These are phyloP conservation scores for Xylariaceae sp. DNA, from an alignment of 2,329 filamentous ascomycete genomes.

Conservation along the genomic window DNA sequence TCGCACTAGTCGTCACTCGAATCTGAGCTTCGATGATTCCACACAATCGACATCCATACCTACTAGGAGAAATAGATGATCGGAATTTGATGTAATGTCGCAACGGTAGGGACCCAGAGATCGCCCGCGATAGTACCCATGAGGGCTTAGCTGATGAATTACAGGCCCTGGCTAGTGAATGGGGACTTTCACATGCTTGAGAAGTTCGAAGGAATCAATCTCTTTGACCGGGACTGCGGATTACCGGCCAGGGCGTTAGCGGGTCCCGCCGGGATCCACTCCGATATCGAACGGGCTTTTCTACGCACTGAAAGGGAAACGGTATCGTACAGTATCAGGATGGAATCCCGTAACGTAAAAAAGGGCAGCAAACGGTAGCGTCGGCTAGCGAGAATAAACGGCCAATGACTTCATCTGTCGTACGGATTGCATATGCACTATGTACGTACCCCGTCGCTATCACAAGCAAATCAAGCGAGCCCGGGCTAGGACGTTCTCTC, in stretches of 20 bases:
- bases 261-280: not conserved
- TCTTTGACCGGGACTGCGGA: not conserved
- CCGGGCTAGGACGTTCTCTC: not conserved
- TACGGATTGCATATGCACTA: constrained; percentile 12
- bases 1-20: no score
- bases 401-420: constrained; percentile 22
- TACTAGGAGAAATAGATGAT: constrained; percentile 1
- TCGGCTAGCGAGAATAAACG: not conserved
- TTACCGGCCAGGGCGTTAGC: not conserved
- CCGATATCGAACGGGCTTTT: not conserved
- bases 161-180: no score
- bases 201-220: not conserved
- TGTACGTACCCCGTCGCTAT: not conserved
- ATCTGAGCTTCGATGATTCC: not conserved
- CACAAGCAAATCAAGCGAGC: constrained; percentile 4
- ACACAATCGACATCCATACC: not conserved
- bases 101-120: not conserved
- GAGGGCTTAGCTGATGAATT: no score
- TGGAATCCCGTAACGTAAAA: not conserved
- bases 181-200: constrained; percentile 20
- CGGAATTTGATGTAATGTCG: constrained; percentile 8
- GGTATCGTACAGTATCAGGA: not conserved
- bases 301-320: constrained; percentile 3
- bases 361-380: not conserved
- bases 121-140: not conserved